A percentile compares a stretch with the other conserved stretches of the same genome.
phyloP scores from a whole-genome alignment of 2,329 filamentous ascomycete species.

The Xylariales sp. region DNA sequence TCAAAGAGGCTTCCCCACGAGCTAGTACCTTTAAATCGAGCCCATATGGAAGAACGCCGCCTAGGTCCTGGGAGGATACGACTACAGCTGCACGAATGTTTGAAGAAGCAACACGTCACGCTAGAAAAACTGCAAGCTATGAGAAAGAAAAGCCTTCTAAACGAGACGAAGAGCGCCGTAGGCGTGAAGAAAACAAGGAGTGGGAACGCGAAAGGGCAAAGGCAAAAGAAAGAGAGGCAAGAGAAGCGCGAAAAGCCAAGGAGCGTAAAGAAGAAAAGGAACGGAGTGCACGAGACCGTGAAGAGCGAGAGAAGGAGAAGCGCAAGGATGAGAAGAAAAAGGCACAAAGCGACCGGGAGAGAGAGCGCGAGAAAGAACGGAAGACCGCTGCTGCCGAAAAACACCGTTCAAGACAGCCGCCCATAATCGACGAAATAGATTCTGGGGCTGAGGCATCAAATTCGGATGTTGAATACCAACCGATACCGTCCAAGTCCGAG shows the following conservation, averaged over 20 bases:
- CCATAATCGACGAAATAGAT: conserved; percentile 40
- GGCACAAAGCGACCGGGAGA: conserved; percentile 46
- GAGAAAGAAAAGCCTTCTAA: conserved; percentile 57
- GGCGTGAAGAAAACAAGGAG: conserved; percentile 50
- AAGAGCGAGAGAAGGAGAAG: conserved; percentile 50
- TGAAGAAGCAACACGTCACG: conserved; percentile 57
- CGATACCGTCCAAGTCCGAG: conserved; percentile 39
- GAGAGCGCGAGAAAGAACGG: conserved; percentile 48
- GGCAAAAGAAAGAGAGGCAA: conserved; percentile 38
- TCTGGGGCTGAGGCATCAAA: conserved; percentile 25
- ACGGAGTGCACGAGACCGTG: conserved; percentile 32
- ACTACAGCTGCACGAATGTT: conserved; percentile 51
- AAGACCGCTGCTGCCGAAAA: conserved; percentile 48
- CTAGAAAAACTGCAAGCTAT: conserved; percentile 62
- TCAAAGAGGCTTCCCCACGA: conserved; percentile 64
- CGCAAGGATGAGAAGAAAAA: conserved; percentile 43
- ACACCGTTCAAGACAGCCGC: conserved; percentile 42
- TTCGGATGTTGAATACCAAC: conserved; percentile 40
- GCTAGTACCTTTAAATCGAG: conserved; percentile 55
- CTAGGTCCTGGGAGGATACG: conserved; percentile 62
- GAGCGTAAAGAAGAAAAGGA: conserved; percentile 52
- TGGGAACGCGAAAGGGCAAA: conserved; percentile 43
- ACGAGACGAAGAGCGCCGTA: conserved; percentile 53
- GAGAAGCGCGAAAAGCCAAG: conserved; percentile 38
- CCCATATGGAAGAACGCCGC: conserved; percentile 51